Evolutionary conservation across 2,329 filamentous ascomycete genomes (phyloP).

Genomic region (Pseudogymnoascus sp.): DNA sequence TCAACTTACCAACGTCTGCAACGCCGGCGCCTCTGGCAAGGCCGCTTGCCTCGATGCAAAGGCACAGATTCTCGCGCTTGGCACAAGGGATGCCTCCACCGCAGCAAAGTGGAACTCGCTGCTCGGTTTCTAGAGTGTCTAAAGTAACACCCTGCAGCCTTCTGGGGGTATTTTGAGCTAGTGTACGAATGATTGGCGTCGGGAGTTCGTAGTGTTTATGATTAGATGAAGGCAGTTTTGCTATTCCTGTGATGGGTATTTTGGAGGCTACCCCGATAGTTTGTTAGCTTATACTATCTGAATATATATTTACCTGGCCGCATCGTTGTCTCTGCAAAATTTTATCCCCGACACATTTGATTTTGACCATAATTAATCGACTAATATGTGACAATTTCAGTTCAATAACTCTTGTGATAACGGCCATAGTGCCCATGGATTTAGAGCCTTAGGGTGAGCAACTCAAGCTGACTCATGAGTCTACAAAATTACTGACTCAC

Average conservation of each 20-base stretch:
- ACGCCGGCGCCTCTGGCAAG: slow-evolving; percentile 54
- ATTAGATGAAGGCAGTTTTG: neutral
- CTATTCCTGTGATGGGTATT: neutral
- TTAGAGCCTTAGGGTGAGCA: neutral
- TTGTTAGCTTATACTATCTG: neutral
- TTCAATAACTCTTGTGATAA: neutral
- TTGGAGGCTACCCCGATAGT: neutral
- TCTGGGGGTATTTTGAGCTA: neutral
- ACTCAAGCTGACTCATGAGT: no score
- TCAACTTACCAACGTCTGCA: slow-evolving; percentile 61
- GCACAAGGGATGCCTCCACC: slow-evolving; percentile 42
- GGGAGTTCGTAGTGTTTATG: slow-evolving; percentile 6
- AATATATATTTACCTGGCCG: neutral
- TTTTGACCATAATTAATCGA: neutral
- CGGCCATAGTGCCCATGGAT: neutral
- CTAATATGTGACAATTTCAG: neutral
- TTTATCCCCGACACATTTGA: neutral
- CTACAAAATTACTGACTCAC: no score
- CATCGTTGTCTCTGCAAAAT: neutral
- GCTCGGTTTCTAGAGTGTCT: slow-evolving; percentile 29
- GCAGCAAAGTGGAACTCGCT: slow-evolving; percentile 39
- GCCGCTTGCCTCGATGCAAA: slow-evolving; percentile 47
- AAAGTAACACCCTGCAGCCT: neutral
- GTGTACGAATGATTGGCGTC: slow-evolving; percentile 1
- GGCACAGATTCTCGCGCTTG: slow-evolving; percentile 43